phyloP scores from a whole-genome alignment of 306 rosid genomes.

The Mimosa bimucronata region DNA sequence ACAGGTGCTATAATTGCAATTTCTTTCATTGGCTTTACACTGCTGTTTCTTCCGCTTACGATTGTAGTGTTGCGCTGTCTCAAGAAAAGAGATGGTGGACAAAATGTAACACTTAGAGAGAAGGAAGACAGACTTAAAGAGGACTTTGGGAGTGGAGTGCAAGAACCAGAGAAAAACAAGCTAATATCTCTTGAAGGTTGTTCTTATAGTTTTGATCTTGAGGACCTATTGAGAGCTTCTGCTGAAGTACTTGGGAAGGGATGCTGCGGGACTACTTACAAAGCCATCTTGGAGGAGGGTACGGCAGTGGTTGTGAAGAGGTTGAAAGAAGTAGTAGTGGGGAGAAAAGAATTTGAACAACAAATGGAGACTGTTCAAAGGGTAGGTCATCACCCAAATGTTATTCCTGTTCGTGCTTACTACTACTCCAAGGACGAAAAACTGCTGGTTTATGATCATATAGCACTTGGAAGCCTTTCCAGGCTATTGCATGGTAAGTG shows the following conservation, averaged over 20 bases:
- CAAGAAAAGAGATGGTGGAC: constrained; percentile 53
- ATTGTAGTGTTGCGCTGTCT: constrained; percentile 50
- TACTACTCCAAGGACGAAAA: constrained; percentile 86
- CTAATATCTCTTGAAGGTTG: constrained; percentile 64
- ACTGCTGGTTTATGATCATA: constrained; percentile 67
- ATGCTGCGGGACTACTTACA: constrained; percentile 78
- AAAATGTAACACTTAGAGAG: constrained; percentile 41
- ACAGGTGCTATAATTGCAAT: constrained; percentile 57
- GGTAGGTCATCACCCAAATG: constrained; percentile 67
- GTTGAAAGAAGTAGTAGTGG: constrained; percentile 63
- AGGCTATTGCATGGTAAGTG: constrained; percentile 71
- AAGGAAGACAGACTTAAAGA: constrained; percentile 59
- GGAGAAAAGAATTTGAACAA: constrained; percentile 75
- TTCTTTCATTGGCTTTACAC: constrained; percentile 44
- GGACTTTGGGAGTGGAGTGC: constrained; percentile 83
- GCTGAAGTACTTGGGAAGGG: constrained; percentile 91
- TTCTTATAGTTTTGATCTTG: constrained; percentile 73
- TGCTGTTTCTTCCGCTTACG: constrained; percentile 48
- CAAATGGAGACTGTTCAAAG: constrained; percentile 68
- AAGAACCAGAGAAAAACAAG: constrained; percentile 74
- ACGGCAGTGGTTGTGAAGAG: constrained; percentile 75
- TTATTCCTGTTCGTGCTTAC: constrained; percentile 69
- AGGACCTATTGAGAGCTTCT: constrained; percentile 79
- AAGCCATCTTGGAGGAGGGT: constrained; percentile 80
- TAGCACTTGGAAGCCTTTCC: constrained; percentile 58